Evolutionary conservation across 2,329 filamentous ascomycete genomes (phyloP).

Genomic region (Aspergillus pseudoterreus): DNA sequence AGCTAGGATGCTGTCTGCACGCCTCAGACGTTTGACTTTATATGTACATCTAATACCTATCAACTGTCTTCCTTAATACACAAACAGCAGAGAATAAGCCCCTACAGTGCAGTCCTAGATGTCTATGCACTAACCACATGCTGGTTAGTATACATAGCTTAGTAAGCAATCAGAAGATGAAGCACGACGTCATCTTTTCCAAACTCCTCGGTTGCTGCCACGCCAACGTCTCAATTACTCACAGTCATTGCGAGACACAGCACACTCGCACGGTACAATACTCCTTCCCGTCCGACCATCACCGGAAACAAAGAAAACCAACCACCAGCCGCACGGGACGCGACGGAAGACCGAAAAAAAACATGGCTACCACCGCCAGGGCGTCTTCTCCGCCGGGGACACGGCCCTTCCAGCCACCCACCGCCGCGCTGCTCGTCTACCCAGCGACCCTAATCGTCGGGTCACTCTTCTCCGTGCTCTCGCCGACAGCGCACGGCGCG

Average conservation of each 20-base stretch:
- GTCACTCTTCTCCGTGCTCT: constrained; percentile 73
- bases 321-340: neutral
- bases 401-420: constrained; percentile 7
- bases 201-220: neutral
- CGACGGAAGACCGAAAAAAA: neutral
- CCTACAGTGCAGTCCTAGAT: neutral
- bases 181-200: neutral
- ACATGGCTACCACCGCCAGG: constrained; percentile 10
- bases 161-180: neutral
- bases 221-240: neutral
- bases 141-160: neutral
- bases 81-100: too few species aligned
- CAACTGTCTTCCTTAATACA: too few species aligned
- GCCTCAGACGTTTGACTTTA: too few species aligned
- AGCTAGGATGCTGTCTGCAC: too few species aligned
- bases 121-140: neutral
- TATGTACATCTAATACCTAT: too few species aligned
- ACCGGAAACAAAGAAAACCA: neutral
- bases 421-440: constrained; percentile 63
- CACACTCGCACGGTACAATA: too few species aligned
- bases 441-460: constrained; percentile 76
- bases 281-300: neutral
- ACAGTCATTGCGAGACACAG: neutral
- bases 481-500: constrained; percentile 61
- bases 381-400: constrained; percentile 1